Evolutionary conservation across 1,284 basidiomycete species (phyloP).

Genomic region (Wolfiporia cocos): DNA sequence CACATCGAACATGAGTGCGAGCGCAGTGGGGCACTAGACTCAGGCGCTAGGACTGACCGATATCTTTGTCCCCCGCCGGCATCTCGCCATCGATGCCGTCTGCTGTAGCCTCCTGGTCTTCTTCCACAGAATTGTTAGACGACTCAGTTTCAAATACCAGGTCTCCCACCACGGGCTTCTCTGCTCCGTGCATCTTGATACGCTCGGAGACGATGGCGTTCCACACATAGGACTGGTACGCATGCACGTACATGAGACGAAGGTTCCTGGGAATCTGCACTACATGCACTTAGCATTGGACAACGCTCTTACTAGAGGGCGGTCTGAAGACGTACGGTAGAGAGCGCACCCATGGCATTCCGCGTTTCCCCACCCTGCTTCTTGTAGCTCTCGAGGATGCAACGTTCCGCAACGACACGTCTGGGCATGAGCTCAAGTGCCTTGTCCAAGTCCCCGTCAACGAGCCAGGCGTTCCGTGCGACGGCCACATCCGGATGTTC

Average conservation of each 20-base stretch:
- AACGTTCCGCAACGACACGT: slow-evolving; percentile 87
- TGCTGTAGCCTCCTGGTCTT: slow-evolving; percentile 30
- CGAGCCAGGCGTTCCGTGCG: slow-evolving; percentile 80
- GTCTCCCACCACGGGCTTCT: slow-evolving; percentile 81
- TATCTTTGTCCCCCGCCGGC: slow-evolving; percentile 28
- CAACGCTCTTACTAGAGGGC: not conserved
- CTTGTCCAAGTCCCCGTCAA: slow-evolving; percentile 69
- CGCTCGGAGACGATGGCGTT: slow-evolving; percentile 94
- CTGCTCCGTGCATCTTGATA: slow-evolving; percentile 72
- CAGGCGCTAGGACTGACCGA: slow-evolving; percentile 29
- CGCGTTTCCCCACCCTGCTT: slow-evolving; percentile 71
- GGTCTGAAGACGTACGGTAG: slow-evolving; percentile 52
- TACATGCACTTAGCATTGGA: not conserved
- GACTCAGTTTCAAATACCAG: slow-evolving; percentile 62
- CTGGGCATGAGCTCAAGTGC: slow-evolving; percentile 83
- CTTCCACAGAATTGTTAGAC: slow-evolving; percentile 28
- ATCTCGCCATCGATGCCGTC: slow-evolving; percentile 41
- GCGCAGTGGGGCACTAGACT: slow-evolving; percentile 3
- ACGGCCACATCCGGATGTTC: slow-evolving; percentile 84
- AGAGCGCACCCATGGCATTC: slow-evolving; percentile 83
- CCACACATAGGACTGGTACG: slow-evolving; percentile 99
- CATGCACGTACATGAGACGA: slow-evolving; percentile 96
- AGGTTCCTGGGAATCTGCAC: slow-evolving; percentile 89
- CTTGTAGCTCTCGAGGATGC: slow-evolving; percentile 87
- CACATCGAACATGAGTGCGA: not conserved